Evolutionary conservation across 331 rosid species (phyloP).

Genomic region (Acacia pycnantha): DNA sequence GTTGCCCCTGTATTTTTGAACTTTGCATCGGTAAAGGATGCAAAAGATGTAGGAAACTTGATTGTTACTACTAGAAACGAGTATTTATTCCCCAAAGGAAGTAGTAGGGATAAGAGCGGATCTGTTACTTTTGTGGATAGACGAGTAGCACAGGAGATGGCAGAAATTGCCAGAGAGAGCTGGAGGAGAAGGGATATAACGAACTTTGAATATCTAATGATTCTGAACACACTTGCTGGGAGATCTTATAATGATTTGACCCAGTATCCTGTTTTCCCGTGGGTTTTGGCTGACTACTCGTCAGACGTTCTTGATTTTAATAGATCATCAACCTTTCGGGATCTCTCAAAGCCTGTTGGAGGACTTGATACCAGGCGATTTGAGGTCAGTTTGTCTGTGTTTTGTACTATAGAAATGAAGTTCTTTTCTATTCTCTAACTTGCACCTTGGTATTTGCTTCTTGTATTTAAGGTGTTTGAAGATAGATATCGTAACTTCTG

Average conservation of each 20-base stretch:
- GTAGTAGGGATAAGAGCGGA: conserved; percentile 77
- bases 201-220: conserved; percentile 92
- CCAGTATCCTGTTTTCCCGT: conserved; percentile 96
- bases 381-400: conserved; percentile 61
- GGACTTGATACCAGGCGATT: conserved; percentile 84
- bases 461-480: conserved; percentile 81
- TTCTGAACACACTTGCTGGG: conserved; percentile 91
- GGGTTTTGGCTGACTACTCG: conserved; percentile 96
- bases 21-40: conserved; percentile 79
- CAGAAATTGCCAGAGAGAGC: conserved; percentile 85
- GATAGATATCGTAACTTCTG: conserved; percentile 89
- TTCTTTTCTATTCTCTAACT: conserved; percentile 1
- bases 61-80: conserved; percentile 87
- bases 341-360: conserved; percentile 95
- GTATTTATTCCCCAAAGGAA: conserved; percentile 78
- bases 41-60: conserved; percentile 88
- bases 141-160: conserved; percentile 86
- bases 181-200: conserved; percentile 97
- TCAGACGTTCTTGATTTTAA: conserved; percentile 94
- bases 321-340: conserved; percentile 91
- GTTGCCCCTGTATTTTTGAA: conserved; percentile 89
- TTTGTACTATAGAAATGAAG: conserved; percentile 1
- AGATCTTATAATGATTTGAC: conserved; percentile 95
- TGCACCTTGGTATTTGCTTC: conserved; percentile 26
- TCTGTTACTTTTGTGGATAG: conserved; percentile 84